Percentiles rank a stretch among this genome's conserved stretches.
Evolutionary conservation across 2,329 filamentous ascomycete genomes (phyloP).

Genomic region (Aspergillus unguis): DNA sequence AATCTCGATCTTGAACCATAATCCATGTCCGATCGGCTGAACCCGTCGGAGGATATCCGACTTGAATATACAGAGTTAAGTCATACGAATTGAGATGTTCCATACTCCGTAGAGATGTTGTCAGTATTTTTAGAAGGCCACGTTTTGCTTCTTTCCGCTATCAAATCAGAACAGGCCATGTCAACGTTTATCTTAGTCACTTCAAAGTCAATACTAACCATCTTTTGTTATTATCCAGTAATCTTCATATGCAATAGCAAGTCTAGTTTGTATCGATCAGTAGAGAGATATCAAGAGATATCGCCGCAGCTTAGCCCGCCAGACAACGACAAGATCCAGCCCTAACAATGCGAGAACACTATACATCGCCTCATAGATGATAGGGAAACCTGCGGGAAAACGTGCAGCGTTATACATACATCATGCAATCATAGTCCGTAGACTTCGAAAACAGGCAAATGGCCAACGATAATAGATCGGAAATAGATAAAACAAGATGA

Average conservation of each 20-base stretch:
- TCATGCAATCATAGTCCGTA: constrained; percentile 36
- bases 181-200: too few relatives aligned
- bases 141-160: constrained; percentile 7
- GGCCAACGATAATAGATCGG: constrained; percentile 7
- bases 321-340: constrained; percentile 13
- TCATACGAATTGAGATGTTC: not conserved
- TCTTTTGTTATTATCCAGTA: constrained; percentile 2
- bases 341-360: constrained; percentile 20
- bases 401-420: constrained; percentile 34
- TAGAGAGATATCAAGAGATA: constrained; percentile 4
- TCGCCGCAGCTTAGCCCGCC: constrained; percentile 1
- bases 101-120: not conserved
- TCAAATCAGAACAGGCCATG: not conserved
- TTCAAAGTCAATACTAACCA: not conserved
- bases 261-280: constrained; percentile 10
- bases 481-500: constrained; percentile 20
- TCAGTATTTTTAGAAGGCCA: not conserved
- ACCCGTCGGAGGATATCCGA: constrained; percentile 1
- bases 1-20: too few relatives aligned
- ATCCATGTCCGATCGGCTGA: constrained; percentile 1
- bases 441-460: constrained; percentile 19
- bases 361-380: constrained; percentile 20
- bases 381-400: constrained; percentile 16
- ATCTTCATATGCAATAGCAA: constrained; percentile 12
- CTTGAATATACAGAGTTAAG: not conserved